Evolutionary conservation across 768 basidiomycete species (phyloP), one percentile per base, ranked within the genome.

Genomic region (Tylopilus felleus): DNA sequence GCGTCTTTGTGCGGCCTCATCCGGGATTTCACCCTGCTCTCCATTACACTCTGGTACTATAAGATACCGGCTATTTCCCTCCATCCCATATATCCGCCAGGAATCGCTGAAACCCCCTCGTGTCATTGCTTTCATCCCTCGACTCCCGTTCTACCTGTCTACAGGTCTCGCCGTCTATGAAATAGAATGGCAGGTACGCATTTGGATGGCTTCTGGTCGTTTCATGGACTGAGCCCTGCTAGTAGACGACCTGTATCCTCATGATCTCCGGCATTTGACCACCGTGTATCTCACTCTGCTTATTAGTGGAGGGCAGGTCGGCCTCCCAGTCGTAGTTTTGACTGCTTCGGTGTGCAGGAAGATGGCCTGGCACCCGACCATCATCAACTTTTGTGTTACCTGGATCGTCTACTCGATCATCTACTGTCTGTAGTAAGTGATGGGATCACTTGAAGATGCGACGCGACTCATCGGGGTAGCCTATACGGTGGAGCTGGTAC

Each of bases 361-460:
- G 40, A 64, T 76, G 25, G 65, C 70, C 35, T 76, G 79, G 51
- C 80, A 78, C 49, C 78, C 81, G 1, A 77, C 77, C 1, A 72
- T 84, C 59, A 65, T 83, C 55, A 84, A 85, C 55, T 78, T 84
- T 56, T 83, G 80, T 52, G 49, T 78, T n/a, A 73, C 77, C 43
- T 81, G 81, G 80, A 74, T 79, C 10, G 58, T 84, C 39, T 82
- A 77, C 59, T 83, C 83, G 6, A 62, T 83, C 52, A 69, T 74
- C 29, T 80, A 77, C 60, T 77, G 73, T 60, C 55, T 85, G 19
- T 62, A 76, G 84, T 83, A 56, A 68, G 83, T 69, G 29, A 40
- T n/a, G 13, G 13, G 27, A 31, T 31, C 10, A 10, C 44, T 36
- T 27, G 40, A 25, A 16, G 27, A 42, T 23, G 36, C 12, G 19